Percentiles rank a stretch among this genome's conserved stretches.
phyloP scores from a whole-genome alignment of 176 grass and related monocot genomes.

The Lolium perenne region DNA sequence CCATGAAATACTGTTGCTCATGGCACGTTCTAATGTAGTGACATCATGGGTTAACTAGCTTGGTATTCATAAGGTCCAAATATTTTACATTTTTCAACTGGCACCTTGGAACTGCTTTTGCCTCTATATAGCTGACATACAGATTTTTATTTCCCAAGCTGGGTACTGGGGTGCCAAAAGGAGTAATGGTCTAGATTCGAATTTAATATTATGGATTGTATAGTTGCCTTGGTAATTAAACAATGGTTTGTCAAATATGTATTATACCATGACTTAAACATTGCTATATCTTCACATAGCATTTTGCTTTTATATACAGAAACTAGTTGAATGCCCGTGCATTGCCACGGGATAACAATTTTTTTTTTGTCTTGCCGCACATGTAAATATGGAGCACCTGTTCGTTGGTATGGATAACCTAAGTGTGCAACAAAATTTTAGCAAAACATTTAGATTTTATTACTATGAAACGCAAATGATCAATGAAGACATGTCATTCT shows the following conservation, averaged over 20 bases:
- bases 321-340: neutral
- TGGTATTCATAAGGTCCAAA: neutral
- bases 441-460: too few relatives aligned
- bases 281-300: neutral
- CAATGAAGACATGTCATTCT: too few relatives aligned
- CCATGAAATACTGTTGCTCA: constrained; percentile 13
- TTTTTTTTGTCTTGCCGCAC: too few relatives aligned
- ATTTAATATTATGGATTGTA: neutral
- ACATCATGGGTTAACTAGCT: constrained; percentile 17
- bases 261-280: constrained; percentile 13
- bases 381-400: too few relatives aligned
- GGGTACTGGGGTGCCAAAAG: neutral
- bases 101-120: constrained; percentile 17
- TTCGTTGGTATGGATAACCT: too few relatives aligned
- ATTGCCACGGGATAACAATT: neutral
- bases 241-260: neutral
- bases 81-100: neutral
- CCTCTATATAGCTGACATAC: neutral
- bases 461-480: too few relatives aligned
- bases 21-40: constrained; percentile 4
- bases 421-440: too few relatives aligned
- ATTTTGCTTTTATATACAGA: neutral
- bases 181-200: neutral
- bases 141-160: constrained; percentile 9
- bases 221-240: constrained; percentile 15